Conservation (phyloP, 306 rosid genomes). For the Quercus engelmannii region DNA sequence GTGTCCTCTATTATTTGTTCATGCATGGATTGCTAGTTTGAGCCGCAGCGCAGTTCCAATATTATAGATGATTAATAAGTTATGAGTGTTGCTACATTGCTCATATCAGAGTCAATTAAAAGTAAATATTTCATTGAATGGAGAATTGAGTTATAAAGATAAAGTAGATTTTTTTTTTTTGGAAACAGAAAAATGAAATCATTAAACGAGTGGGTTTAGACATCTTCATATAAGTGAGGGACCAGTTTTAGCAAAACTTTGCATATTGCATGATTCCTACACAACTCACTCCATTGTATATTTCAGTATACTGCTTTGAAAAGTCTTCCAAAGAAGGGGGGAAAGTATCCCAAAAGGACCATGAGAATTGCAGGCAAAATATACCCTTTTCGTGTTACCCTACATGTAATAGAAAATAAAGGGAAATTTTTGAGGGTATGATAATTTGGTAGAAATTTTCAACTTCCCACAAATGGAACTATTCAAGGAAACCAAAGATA, state of each 20-base stretch:
- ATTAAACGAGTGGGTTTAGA: neutral
- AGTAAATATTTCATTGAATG: neutral
- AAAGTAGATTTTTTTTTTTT: no score
- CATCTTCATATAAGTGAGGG: neutral
- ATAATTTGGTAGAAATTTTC: slow-evolving; percentile 7
- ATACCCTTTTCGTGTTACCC: slow-evolving; percentile 19
- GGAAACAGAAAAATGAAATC: neutral
- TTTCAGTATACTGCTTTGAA: slow-evolving; percentile 10
- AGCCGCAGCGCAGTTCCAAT: neutral
- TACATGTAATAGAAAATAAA: neutral
- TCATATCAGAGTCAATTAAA: neutral
- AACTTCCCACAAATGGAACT: slow-evolving; percentile 27
- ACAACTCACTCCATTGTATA: neutral
- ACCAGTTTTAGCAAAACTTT: neutral
- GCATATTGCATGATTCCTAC: neutral
- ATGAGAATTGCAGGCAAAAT: neutral
- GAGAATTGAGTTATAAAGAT: neutral
- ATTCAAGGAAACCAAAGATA: slow-evolving; percentile 27
- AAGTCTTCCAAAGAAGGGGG: slow-evolving; percentile 1
- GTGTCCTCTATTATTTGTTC: neutral
- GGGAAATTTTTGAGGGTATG: neutral
- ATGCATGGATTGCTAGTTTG: neutral
- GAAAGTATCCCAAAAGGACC: neutral
- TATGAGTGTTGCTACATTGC: neutral
- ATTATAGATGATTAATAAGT: neutral